Base-by-base conservation (phyloP, 164 flowering plant genomes). In the Annona squamosa region DNA sequence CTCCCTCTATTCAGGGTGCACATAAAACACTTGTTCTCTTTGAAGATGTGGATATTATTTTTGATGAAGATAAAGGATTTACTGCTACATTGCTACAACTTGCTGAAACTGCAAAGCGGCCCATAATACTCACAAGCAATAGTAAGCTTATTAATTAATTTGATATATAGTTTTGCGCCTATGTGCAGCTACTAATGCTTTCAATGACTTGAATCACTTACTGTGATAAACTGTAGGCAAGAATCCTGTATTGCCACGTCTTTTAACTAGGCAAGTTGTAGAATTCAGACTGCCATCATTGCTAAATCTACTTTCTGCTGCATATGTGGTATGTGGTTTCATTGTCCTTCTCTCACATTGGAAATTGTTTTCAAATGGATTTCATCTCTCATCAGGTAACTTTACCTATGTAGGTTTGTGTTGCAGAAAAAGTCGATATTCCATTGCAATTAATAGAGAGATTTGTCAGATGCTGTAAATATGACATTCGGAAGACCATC, bases 11-110 rank as follows among this genome's bases (percentile, higher is more conserved):
- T 79, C 82, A 68, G 68, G 77, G 69, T 68, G 82, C 79, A 73
- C 78, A 75, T 66, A 93, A 86, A 79, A 84, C 91, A 65, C 79
- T 96, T 72, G 85, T 96, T 81, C 93, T 96, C 63, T 88, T 96
- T 76, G 99, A 96, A 86, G 99, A 96, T 82, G 97, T 93, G 75
- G 99, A 96, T 86, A 83, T 82, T 48, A 74, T 77, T 78, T 86
- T 90, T 75, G 76, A 73, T 79, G 98, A 93, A 81, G 99, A 96
- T 77, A 93, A 89, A 77, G 99, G 99, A 44, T 85, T 93, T 72
- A 76, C 91, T 77, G 72, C 86, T 71, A 86, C 94, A 26, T 83
- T 96, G 69, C 87, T 86, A 65, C 91, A 87, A 71, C 90, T 96
- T 74, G 94, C 97, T 64, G 86, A 88, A 77, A 88, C 87, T 65